Evolutionary conservation across 352 stramenopile genomes (phyloP), one percentile per base, ranked within the genome.

Genomic region (Globisporangium uncinulatum): DNA sequence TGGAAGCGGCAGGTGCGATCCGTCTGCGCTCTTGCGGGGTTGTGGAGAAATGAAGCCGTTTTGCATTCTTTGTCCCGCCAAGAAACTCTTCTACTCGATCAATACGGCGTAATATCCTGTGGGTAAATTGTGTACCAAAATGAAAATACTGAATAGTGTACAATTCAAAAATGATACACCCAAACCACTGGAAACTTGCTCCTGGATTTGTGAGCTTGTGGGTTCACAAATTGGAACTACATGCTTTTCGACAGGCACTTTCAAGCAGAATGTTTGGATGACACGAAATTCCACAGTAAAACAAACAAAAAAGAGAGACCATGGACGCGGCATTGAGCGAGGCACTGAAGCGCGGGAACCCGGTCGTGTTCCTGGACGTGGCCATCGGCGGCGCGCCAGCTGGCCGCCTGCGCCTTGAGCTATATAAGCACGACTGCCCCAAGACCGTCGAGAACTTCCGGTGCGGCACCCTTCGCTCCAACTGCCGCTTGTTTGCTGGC

Each of bases 401-500:
- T 36, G 96, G 96, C 31, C 68, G 94, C 20, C 82, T 99, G 65
- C 97, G 97, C 57, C 78, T 99, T 58, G 94, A 99, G 83, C 76
- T 99, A 43, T 99, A 98, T 55, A 97, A 97, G 69, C 96, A 98
- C 74, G 85, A 95, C 60, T 97, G 89, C 37, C 96, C 95, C 29
- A 97, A 92, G 76, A 99, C 96, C 19, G 96, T 96, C 45, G 94
- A 98, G 74, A 99, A 99, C 72, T 99, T 98, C 69, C 77, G 79
- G 81, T 83, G 58, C 54, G 24, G 31, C 8, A 7, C 21, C 21
- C 19, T 32, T 51, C 36, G 39, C 24, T 56, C 11, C 14, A 8
- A 10, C 34, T 36, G 17, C 10, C 19, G 17, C 41, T 39, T 46
- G 42, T 48, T 19, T 14, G 34, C 43, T 32, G 21, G 55, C 41